Conservation (phyloP, 2,329 filamentous ascomycete genomes). For the Fusarium sp. region DNA sequence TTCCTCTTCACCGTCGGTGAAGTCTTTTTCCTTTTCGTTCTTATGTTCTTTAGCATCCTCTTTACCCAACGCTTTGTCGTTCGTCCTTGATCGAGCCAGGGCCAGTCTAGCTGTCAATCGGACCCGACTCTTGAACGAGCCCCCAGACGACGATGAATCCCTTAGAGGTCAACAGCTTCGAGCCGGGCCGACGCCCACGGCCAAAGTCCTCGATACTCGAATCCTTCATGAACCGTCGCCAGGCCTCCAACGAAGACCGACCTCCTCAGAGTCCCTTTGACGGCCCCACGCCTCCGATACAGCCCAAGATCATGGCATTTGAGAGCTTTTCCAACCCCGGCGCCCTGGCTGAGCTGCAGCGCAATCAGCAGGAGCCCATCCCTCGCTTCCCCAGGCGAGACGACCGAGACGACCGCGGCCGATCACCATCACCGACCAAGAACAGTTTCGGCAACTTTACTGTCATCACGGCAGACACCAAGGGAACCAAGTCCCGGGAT, state of each 20-base stretch:
- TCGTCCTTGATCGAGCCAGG: conserved; percentile 2
- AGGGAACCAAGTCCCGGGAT: conserved; percentile 55
- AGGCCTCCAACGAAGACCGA: conserved; percentile 55
- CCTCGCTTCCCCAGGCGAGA: conserved; percentile 54
- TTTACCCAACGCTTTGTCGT: conserved; percentile 11
- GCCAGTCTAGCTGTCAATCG: conserved; percentile 18
- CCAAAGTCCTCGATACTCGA: conserved; percentile 62
- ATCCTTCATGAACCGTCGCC: conserved; percentile 61
- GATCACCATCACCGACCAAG: conserved; percentile 58
- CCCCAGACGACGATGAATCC: conserved; percentile 14
- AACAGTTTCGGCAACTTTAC: conserved; percentile 53
- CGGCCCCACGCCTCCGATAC: conserved; percentile 40
- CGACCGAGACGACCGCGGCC: conserved; percentile 46
- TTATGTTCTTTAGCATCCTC: conserved; percentile 15
- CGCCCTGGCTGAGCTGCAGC: conserved; percentile 66
- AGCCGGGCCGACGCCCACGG: conserved; percentile 50
- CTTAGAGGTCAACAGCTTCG: conserved; percentile 25
- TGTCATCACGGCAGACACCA: conserved; percentile 57
- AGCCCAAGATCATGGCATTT: conserved; percentile 44
- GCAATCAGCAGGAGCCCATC: conserved; percentile 61
- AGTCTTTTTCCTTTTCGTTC: conserved; percentile 26
- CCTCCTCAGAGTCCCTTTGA: conserved; percentile 44
- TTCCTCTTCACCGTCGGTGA: conserved; percentile 23
- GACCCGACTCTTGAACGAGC: not conserved
- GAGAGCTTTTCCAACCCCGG: conserved; percentile 53